These are phyloP conservation scores for Kodamaea nitidulidarum DNA, from an alignment of 805 yeast species.

Conservation along the genomic window DNA sequence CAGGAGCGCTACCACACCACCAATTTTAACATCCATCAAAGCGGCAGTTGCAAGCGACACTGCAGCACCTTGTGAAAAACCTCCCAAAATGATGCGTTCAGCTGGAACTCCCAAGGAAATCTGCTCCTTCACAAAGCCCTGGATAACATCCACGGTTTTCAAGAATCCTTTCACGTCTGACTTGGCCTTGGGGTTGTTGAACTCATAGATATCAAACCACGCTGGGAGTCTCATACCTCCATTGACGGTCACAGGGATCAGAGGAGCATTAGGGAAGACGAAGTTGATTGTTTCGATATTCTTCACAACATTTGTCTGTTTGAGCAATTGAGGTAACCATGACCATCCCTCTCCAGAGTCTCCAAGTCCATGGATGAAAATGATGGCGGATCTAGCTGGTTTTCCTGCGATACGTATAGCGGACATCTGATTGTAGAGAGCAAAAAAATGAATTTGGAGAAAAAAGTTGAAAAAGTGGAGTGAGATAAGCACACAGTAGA, in stretches of 20 bases:
- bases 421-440: slow-evolving; percentile 8
- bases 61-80: slow-evolving; percentile 94
- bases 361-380: slow-evolving; percentile 87
- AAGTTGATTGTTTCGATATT: slow-evolving; percentile 53
- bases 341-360: slow-evolving; percentile 90
- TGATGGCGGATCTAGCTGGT: slow-evolving; percentile 50
- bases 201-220: slow-evolving; percentile 77
- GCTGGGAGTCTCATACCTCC: slow-evolving; percentile 68
- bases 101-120: slow-evolving; percentile 47
- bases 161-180: slow-evolving; percentile 56
- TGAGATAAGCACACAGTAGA: no score
- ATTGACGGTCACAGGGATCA: slow-evolving; percentile 61
- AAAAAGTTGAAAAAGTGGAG: background rate
- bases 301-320: slow-evolving; percentile 40
- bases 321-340: slow-evolving; percentile 66
- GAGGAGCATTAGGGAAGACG: slow-evolving; percentile 90
- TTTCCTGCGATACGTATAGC: slow-evolving; percentile 28
- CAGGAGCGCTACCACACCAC: slow-evolving; percentile 72
- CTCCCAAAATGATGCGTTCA: slow-evolving; percentile 80
- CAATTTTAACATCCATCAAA: slow-evolving; percentile 57
- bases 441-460: background rate
- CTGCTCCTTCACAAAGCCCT: slow-evolving; percentile 48
- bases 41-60: slow-evolving; percentile 61
- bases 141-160: slow-evolving; percentile 44
- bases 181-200: slow-evolving; percentile 44